Evolutionary conservation across 352 stramenopile genomes (phyloP).

Genomic region (Blastocystis sp.): DNA sequence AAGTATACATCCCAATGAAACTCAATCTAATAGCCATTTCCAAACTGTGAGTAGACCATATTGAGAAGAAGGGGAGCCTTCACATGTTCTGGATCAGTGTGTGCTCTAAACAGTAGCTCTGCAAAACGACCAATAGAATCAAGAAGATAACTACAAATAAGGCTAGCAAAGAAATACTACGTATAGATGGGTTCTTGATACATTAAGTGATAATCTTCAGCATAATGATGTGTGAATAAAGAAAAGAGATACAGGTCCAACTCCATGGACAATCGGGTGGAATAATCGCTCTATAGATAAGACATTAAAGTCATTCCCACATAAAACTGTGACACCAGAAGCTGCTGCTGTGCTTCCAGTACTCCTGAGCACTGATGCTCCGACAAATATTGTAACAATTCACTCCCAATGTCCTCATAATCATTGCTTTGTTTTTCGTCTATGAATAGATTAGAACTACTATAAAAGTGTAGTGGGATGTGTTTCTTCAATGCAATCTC

Average conservation of each 20-base stretch:
- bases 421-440: background rate
- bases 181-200: background rate
- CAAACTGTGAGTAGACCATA: conserved; percentile 40
- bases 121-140: conserved; percentile 36
- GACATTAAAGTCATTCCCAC: background rate
- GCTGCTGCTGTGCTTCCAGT: background rate
- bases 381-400: background rate
- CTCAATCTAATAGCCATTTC: background rate
- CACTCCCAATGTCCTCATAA: conserved; percentile 27
- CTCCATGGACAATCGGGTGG: background rate
- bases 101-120: conserved; percentile 6
- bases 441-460: background rate
- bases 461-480: background rate
- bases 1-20: background rate
- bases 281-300: conserved; percentile 29
- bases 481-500: background rate
- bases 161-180: background rate
- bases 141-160: background rate
- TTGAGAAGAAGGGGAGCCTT: conserved; percentile 47
- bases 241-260: conserved; percentile 43
- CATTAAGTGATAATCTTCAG: background rate
- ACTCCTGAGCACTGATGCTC: background rate
- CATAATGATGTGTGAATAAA: background rate
- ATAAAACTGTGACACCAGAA: background rate
- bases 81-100: background rate